phyloP scores from a whole-genome alignment of 352 stramenopile genomes.

The Phytopythium vexans region DNA sequence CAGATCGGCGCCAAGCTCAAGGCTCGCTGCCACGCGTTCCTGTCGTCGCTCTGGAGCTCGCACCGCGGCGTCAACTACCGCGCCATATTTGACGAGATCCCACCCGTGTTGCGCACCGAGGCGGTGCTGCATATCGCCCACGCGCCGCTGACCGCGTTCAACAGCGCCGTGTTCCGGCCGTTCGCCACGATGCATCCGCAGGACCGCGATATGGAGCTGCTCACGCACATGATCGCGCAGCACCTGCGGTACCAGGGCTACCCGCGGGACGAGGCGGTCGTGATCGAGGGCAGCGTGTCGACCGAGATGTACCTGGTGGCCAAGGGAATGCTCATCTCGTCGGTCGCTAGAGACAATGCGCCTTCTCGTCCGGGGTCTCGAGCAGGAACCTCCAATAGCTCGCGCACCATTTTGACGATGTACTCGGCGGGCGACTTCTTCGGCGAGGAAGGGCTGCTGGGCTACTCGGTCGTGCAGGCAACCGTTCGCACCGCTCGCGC shows the following conservation, averaged over 20 bases:
- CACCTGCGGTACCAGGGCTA: constrained; percentile 64
- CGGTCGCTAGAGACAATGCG: constrained; percentile 8
- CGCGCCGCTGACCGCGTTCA: constrained; percentile 29
- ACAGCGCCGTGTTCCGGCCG: constrained; percentile 41
- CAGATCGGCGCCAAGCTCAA: constrained; percentile 35
- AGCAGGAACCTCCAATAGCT: background rate
- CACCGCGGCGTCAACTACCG: constrained; percentile 60
- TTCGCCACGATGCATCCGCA: constrained; percentile 24
- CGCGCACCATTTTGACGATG: constrained; percentile 4
- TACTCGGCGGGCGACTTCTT: constrained; percentile 56
- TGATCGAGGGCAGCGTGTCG: constrained; percentile 59
- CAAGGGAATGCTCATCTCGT: constrained; percentile 38
- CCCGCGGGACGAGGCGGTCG: constrained; percentile 53
- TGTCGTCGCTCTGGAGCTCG: constrained; percentile 54
- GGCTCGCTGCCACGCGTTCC: constrained; percentile 36
- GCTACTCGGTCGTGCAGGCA: constrained; percentile 36
- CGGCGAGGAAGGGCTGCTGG: constrained; percentile 53
- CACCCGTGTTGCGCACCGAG: constrained; percentile 43
- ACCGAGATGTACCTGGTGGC: constrained; percentile 77
- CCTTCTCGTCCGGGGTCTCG: no score
- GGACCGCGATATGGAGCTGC: constrained; percentile 27
- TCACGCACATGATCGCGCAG: constrained; percentile 34
- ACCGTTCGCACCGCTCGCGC: constrained; percentile 28
- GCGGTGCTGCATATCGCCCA: constrained; percentile 45
- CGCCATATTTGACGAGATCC: constrained; percentile 52